Base-by-base conservation (phyloP, 257 asterid species). In the Fraxinus quadrangulata region DNA sequence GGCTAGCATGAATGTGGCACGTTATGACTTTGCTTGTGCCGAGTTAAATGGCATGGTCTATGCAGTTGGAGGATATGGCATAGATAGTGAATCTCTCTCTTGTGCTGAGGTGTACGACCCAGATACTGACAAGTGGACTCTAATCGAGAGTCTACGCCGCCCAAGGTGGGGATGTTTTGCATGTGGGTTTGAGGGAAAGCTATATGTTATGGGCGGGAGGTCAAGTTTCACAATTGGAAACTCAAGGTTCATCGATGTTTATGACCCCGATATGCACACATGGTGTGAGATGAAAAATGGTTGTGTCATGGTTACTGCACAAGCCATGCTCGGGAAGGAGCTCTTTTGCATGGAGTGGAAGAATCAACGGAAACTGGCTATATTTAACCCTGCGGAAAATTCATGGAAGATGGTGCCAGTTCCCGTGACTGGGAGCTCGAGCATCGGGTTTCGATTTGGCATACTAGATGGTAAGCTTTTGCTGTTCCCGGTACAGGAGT, bases 161-260 rank as follows among this genome's bases (percentile, higher is more conserved):
- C 98, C 98, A 0, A 83, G 98, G 47, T 87, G 91, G 90, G 94
- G 96, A 45, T 91, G 97, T 56, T 92, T 94, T 30, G 97, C 96
- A 0, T 88, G 83, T 47, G 91, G 88, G n/a, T 86, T 89, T 8
- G 85, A 77, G 71, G 97, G 97, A 13, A 91, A 92, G 80, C 93
- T 94, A 51, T 90, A 90, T 19, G 82, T 92, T 2, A 88, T 94
- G 97, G 97, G 97, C 0, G 98, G 98, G 11, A 78, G 98, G 72
- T 94, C 98, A 11, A 90, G 84, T 66, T 94, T 92, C 85, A 88
- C 97, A 0, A 94, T 92, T 13, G 98, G 97, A 11, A 89, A 94
- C 59, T 92, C 93, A 6, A 87, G 89, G 84, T 84, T 83, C 23
- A 85, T 92, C 4, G 98, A 94, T 2, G 85, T 94, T 28, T 94